Percentiles rank a stretch among this genome's conserved stretches.
Conservation (phyloP, 768 basidiomycete species). For the Leccinum uliginosum region DNA sequence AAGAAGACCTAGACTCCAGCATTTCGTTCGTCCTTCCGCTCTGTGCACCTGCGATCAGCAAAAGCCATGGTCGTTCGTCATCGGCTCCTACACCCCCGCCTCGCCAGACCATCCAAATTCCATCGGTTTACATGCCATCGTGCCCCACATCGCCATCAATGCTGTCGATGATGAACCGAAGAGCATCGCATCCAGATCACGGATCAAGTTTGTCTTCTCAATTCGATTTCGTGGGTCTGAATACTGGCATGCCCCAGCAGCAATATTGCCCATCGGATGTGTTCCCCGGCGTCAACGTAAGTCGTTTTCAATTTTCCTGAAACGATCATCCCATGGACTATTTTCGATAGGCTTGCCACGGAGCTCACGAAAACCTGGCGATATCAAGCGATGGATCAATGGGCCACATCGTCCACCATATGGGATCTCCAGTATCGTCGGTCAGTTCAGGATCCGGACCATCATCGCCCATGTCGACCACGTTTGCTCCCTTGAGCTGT, state of each 20-base stretch:
- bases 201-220: conserved; percentile 38
- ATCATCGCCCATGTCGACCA: conserved; percentile 44
- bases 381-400: conserved; percentile 35
- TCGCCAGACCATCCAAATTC: conserved; percentile 66
- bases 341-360: conserved; percentile 41
- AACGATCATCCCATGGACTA: conserved; percentile 3
- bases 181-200: conserved; percentile 50
- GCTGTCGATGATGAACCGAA: conserved; percentile 55
- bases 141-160: conserved; percentile 60
- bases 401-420: conserved; percentile 39
- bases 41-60: conserved; percentile 38
- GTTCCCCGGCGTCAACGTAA: conserved; percentile 38
- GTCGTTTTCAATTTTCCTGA: conserved; percentile 16
- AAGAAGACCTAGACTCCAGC: conserved; percentile 47
- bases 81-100: conserved; percentile 66
- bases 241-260: conserved; percentile 39
- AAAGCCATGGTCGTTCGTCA: conserved; percentile 41
- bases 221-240: conserved; percentile 55
- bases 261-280: conserved; percentile 30
- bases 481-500: conserved; percentile 42
- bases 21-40: conserved; percentile 43
- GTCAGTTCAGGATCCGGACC: conserved; percentile 46
- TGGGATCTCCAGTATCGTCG: conserved; percentile 50
- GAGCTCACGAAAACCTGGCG: conserved; percentile 42
- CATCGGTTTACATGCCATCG: conserved; percentile 59